Conservation (phyloP, 1,284 basidiomycete species). For the Vanrija sp. region DNA sequence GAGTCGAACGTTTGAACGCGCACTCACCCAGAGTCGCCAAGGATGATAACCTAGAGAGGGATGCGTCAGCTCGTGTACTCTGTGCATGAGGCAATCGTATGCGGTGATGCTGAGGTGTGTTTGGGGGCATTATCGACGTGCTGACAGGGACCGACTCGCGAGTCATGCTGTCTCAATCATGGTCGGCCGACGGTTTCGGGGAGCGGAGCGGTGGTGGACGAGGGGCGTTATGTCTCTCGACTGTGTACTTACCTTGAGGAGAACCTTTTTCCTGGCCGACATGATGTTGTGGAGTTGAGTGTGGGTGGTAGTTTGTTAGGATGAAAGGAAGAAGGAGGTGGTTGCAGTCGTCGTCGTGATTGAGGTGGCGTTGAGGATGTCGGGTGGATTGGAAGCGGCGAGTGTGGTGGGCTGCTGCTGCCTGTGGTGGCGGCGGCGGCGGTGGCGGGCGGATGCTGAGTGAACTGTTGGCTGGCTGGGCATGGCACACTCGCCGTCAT, state of each 20-base stretch:
- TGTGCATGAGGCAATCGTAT: neutral
- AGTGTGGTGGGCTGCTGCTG: too few relatives aligned
- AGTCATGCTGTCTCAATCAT: neutral
- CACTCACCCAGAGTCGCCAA: conserved; percentile 92
- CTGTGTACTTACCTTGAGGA: conserved; percentile 73
- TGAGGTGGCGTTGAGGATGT: too few relatives aligned
- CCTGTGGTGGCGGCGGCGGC: too few relatives aligned
- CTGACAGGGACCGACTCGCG: neutral
- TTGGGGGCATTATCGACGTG: neutral
- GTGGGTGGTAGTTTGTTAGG: neutral
- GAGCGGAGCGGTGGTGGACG: neutral
- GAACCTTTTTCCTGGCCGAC: conserved; percentile 63
- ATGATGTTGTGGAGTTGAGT: conserved; percentile 33
- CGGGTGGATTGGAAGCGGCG: too few relatives aligned
- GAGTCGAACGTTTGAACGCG: neutral
- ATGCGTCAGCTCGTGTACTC: neutral
- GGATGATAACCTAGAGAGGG: conserved; percentile 79
- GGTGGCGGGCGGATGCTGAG: too few relatives aligned
- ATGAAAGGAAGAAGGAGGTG: neutral
- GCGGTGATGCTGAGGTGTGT: conserved; percentile 1
- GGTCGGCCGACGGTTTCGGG: neutral
- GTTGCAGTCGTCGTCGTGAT: too few relatives aligned
- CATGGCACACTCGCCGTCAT: too few relatives aligned
- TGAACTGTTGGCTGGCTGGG: too few relatives aligned
- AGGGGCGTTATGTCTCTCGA: neutral